Evolutionary conservation across 345 rosid species (phyloP), one percentile per base, ranked within the genome.

Genomic region (Salix arbutifolia): DNA sequence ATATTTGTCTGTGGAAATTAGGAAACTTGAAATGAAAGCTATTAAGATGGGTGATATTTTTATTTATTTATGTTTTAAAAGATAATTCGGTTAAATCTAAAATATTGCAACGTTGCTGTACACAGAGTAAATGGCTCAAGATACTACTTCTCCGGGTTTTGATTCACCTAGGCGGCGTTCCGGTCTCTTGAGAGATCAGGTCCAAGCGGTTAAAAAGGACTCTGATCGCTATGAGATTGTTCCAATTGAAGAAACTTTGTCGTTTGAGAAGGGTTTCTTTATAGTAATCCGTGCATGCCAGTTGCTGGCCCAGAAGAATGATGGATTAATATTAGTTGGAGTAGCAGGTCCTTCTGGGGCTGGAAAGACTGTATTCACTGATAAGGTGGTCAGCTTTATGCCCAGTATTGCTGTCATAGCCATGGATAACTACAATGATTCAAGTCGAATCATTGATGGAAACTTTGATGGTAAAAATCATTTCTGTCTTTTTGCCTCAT

Each of bases 291-390:
- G 99, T 46, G 96, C 99, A 9, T 93, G 97, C 85, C 99, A 96
- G 72, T 80, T 93, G 38, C 67, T 93, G 86, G 89, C 98, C 72
- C 97, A 93, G 80, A 93, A 93, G 86, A 96, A 93, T 77, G 94
- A 92, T 67, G 99, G 99, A 42, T 70, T 96, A 52, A 88, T 90
- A 78, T 85, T 96, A 80, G 97, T 93, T 71, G 99, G 98, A 35
- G 90, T 96, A 64, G 99, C 99, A 30, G 99, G 99, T 74, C 99
- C 99, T 23, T 93, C 98, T 75, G 99, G 99, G 35, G 99, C 99
- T 74, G 99, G 99, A 23, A 96, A 96, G 80, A 93, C 99, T 5
- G 91, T 93, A 35, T 93, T 96, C 84, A 91, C 99, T 4, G 99
- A 96, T 82, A 96, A 96, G 80, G 84, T 96, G 76, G 90, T 92